phyloP scores from a whole-genome alignment of 2,329 filamentous ascomycete species.

The Diaporthe capsici region DNA sequence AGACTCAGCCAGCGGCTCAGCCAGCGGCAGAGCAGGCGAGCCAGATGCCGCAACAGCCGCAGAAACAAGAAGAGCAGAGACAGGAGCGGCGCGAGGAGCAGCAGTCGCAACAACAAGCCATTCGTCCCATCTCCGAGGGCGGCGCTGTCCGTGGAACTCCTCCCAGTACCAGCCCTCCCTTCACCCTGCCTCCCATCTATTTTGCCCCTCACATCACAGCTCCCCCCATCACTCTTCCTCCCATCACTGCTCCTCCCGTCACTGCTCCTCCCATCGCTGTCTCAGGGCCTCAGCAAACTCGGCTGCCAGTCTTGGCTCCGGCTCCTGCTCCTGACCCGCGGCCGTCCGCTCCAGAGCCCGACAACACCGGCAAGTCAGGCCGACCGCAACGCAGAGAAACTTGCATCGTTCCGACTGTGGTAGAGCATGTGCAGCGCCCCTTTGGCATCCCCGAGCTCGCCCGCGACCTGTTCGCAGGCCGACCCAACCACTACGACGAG shows the following conservation, averaged over 20 bases:
- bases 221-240: neutral
- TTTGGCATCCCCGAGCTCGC: constrained; percentile 18
- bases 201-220: neutral
- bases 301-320: no score
- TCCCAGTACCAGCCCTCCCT: neutral
- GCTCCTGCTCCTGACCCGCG: neutral
- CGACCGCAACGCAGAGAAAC: neutral
- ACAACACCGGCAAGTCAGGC: neutral
- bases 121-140: neutral
- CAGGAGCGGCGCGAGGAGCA: neutral
- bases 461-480: neutral
- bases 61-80: neutral
- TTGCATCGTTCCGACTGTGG: neutral
- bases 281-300: neutral
- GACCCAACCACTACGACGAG: constrained; percentile 21
- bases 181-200: neutral
- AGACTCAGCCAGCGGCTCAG: neutral
- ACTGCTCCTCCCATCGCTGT: neutral
- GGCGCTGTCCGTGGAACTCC: no score
- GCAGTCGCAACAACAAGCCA: no score
- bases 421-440: neutral
- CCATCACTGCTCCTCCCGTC: neutral
- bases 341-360: neutral
- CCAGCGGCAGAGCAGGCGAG: neutral
- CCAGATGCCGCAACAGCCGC: neutral